Conservation (phyloP, 2,329 filamentous ascomycete genomes). For the Colletotrichum nymphaeae region DNA sequence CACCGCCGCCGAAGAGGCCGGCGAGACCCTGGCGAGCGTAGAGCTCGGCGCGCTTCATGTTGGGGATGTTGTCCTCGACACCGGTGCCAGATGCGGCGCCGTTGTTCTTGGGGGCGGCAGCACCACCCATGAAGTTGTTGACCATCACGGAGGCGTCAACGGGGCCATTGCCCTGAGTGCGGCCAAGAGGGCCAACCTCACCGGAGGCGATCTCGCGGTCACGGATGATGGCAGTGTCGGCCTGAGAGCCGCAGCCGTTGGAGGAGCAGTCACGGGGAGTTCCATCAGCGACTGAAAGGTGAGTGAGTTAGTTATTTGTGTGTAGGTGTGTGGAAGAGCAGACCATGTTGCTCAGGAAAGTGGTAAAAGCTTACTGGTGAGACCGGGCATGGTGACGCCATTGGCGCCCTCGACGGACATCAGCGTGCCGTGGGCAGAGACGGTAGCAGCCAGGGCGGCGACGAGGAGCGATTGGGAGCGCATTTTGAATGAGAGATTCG, state of each 20-base stretch:
- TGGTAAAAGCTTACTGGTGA: slow-evolving; percentile 43
- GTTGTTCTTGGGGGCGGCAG: slow-evolving; percentile 50
- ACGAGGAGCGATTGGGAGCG: slow-evolving; percentile 48
- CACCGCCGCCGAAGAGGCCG: slow-evolving; percentile 42
- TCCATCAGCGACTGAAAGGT: slow-evolving; percentile 66
- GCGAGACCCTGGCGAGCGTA: slow-evolving; percentile 41
- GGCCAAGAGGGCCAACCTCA: slow-evolving; percentile 69
- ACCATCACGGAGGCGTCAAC: slow-evolving; percentile 69
- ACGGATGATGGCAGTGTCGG: slow-evolving; percentile 78
- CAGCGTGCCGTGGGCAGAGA: slow-evolving; percentile 69
- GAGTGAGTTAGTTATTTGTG: neutral
- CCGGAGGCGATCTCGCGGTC: slow-evolving; percentile 65
- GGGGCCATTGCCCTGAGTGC: slow-evolving; percentile 69
- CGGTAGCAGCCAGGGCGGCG: slow-evolving; percentile 49
- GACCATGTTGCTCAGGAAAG: too few species aligned
- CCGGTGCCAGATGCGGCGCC: slow-evolving; percentile 52
- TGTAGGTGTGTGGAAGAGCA: neutral
- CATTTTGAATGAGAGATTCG: slow-evolving; percentile 34
- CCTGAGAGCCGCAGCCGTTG: slow-evolving; percentile 72
- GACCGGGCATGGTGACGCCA: slow-evolving; percentile 71
- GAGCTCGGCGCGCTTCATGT: slow-evolving; percentile 37
- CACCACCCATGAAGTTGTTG: slow-evolving; percentile 68
- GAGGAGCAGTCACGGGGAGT: slow-evolving; percentile 75
- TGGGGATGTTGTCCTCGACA: slow-evolving; percentile 56
- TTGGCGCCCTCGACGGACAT: slow-evolving; percentile 69